These are phyloP conservation scores for Hirschfeldia incana DNA, from an alignment of 345 rosid species.

Conservation along the genomic window DNA sequence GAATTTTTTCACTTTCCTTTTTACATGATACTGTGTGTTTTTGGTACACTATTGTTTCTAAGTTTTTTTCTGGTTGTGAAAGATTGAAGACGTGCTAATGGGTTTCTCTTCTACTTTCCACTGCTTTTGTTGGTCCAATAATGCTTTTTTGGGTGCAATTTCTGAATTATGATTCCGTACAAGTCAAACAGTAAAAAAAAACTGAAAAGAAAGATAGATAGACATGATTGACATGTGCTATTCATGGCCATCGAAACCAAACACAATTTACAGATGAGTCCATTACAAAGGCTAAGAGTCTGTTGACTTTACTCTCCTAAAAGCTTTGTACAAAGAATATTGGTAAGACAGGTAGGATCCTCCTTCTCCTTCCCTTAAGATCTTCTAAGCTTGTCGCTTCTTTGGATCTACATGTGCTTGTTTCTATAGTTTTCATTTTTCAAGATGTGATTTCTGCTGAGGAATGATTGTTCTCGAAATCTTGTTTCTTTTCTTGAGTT, in stretches of 20 bases:
- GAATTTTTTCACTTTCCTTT: background rate
- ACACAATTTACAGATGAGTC: slow-evolving; percentile 17
- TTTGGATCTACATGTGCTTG: background rate
- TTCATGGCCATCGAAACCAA: background rate
- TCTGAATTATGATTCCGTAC: background rate
- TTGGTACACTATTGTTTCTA: background rate
- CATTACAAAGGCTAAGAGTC: background rate
- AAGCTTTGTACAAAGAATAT: background rate
- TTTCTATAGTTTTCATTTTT: background rate
- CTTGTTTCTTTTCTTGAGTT: background rate
- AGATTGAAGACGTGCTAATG: no score
- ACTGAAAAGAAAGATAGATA: background rate
- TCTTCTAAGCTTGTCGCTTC: background rate
- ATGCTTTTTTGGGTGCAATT: background rate
- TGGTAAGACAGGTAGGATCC: background rate
- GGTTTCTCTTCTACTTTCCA: background rate
- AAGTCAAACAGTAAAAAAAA: background rate
- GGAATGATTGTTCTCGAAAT: background rate
- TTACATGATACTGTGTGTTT: background rate
- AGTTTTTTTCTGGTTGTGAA: no score
- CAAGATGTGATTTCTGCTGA: background rate
- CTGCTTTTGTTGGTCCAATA: background rate
- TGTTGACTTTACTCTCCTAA: background rate
- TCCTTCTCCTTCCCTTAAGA: background rate
- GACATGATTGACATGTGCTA: background rate